phyloP scores from a whole-genome alignment of 2,329 filamentous ascomycete genomes.

The Aspergillus pseudoglaucus region DNA sequence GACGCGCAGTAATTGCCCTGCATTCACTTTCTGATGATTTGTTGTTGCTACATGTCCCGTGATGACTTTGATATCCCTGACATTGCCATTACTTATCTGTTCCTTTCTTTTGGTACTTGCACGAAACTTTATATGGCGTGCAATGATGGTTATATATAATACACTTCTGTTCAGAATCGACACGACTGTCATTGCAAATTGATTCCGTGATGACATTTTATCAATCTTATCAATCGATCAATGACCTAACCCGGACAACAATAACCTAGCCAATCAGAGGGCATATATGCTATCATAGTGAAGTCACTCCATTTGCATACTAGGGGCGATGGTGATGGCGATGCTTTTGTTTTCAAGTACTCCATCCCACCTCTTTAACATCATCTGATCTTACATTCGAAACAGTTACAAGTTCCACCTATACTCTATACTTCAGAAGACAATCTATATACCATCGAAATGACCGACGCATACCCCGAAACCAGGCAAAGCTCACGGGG shows the following conservation, averaged over 20 bases:
- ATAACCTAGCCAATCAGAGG: background rate
- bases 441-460: constrained; percentile 2
- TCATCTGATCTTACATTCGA: background rate
- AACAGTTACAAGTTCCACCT: too few relatives aligned
- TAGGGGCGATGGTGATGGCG: background rate
- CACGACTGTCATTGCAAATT: background rate
- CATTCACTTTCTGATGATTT: background rate
- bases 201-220: background rate
- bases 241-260: background rate
- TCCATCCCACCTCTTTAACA: too few relatives aligned
- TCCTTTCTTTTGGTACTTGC: background rate
- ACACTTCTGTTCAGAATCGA: background rate
- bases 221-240: background rate
- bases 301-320: background rate
- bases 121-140: too few relatives aligned
- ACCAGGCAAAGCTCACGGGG: background rate
- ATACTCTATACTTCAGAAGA: background rate
- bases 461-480: constrained; percentile 6
- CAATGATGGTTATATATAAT: background rate
- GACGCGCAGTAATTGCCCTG: constrained; percentile 15
- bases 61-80: background rate
- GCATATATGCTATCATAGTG: background rate
- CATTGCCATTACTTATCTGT: background rate
- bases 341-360: too few relatives aligned
- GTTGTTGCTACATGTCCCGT: background rate